Conservation (phyloP, 2,329 filamentous ascomycete species). For the Aciculosporium take region DNA sequence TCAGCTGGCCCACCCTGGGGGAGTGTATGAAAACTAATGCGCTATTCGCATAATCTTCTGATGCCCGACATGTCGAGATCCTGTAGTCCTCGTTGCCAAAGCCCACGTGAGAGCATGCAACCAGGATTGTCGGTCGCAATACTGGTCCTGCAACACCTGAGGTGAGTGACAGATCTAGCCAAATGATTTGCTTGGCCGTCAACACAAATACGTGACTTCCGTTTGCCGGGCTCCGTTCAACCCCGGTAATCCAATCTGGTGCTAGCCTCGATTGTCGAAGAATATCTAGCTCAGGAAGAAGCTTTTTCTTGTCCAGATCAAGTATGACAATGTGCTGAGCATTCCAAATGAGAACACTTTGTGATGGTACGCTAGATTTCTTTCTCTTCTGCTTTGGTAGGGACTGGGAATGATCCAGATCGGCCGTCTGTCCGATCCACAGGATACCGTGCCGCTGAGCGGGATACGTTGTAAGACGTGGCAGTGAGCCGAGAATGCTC, state of each 20-base stretch:
- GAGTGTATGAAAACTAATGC: conserved; percentile 22
- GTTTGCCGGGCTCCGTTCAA: conserved; percentile 32
- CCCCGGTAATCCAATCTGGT: conserved; percentile 37
- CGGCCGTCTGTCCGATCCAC: conserved; percentile 23
- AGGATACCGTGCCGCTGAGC: conserved; percentile 28
- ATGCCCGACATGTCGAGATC: conserved; percentile 17
- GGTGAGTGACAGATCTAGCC: conserved; percentile 27
- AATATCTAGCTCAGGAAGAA: conserved; percentile 15
- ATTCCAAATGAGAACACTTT: conserved; percentile 24
- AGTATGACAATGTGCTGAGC: conserved; percentile 20
- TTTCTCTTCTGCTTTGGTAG: conserved; percentile 5
- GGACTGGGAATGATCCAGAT: conserved; percentile 10
- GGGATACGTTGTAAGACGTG: conserved; percentile 14
- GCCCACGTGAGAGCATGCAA: conserved; percentile 17
- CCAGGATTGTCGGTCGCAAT: conserved; percentile 13
- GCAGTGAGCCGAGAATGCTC: conserved; percentile 22
- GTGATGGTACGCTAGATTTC: not conserved
- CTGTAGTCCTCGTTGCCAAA: conserved; percentile 13
- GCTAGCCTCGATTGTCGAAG: conserved; percentile 12
- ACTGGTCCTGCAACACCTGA: conserved; percentile 1
- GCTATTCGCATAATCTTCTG: conserved; percentile 9
- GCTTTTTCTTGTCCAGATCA: conserved; percentile 20
- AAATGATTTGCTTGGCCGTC: conserved; percentile 36
- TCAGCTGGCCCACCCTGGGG: conserved; percentile 16
- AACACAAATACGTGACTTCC: conserved; percentile 42